phyloP scores from a whole-genome alignment of 1,139 yeast species.

The Yarrowia galli region DNA sequence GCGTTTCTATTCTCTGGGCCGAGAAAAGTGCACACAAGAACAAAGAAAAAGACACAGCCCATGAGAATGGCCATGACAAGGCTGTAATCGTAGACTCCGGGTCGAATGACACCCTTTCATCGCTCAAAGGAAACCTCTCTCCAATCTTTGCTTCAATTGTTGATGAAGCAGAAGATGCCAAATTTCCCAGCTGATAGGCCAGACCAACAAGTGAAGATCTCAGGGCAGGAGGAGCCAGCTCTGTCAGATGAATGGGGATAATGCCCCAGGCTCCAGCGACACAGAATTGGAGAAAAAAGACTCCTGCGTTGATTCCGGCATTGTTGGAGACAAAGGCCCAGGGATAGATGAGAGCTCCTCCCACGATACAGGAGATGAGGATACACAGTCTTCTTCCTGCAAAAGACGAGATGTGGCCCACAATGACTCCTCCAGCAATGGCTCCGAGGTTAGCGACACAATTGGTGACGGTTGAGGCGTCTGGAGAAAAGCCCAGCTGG shows the following conservation, averaged over 20 bases:
- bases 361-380: slow-evolving; percentile 65
- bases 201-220: slow-evolving; percentile 76
- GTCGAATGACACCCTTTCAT: slow-evolving; percentile 50
- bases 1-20: slow-evolving; percentile 13
- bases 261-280: slow-evolving; percentile 87
- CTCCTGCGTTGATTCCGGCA: slow-evolving; percentile 74
- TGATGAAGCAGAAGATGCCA: slow-evolving; percentile 82
- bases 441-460: slow-evolving; percentile 77
- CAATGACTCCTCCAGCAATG: slow-evolving; percentile 64
- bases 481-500: slow-evolving; percentile 60
- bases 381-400: slow-evolving; percentile 67
- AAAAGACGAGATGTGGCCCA: slow-evolving; percentile 68
- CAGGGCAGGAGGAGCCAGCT: slow-evolving; percentile 77
- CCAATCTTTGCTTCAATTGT: slow-evolving; percentile 83
- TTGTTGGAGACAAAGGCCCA: slow-evolving; percentile 68
- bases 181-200: slow-evolving; percentile 82
- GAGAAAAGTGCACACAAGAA: not conserved
- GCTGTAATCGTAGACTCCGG: slow-evolving; percentile 58
- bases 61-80: slow-evolving; percentile 71
- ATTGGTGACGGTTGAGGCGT: slow-evolving; percentile 70
- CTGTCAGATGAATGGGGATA: slow-evolving; percentile 77
- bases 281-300: slow-evolving; percentile 76
- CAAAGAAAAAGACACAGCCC: slow-evolving; percentile 11
- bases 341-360: slow-evolving; percentile 73
- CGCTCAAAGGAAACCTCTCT: slow-evolving; percentile 63